Evolutionary conservation across 192 early-diverging fungal species (phyloP), one percentile per base, ranked within the genome.

Genomic region (Linnemannia exigua): DNA sequence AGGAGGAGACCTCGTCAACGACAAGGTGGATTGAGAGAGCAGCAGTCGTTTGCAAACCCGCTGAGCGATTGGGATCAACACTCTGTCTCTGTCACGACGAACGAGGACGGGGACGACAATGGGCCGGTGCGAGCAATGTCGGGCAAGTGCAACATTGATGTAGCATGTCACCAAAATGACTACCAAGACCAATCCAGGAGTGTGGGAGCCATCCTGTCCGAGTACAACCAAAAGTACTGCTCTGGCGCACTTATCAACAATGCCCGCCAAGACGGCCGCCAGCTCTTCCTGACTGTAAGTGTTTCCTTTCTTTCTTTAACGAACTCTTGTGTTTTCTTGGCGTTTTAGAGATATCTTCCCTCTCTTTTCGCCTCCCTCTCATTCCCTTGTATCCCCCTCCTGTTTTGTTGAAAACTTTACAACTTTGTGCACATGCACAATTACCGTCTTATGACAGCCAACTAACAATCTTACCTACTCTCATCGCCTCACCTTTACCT

Each of bases 151-250:
- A 88, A 90, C 17, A 54, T 90, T 8, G 89, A 90, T 48, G 71
- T 90, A 12, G 86, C 86, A 11, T 90, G 89, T 17, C 76, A 87
- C 33, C 67, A 73, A 5, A 48, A 70, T 31, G 86, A 84, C 6
- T 90, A 80, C 68, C 66, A 79, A 3, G 75, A 88, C 25, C 88
- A 88, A 71, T 76, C 81, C 22, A 74, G 88, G 28, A 82, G 88
- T 33, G 89, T 90, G 7, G 89, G 84, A 16, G 88, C 88, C 6
- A 79, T 90, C 25, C 41, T 90, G 15, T 87, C 89, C 2, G 82
- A 90, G 33, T 80, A 87, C 41, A 90, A 90, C 37, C 89, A 90
- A 63, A 88, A 89, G 54, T 90, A 90, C 38, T 90, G 89, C 69
- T 77, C 89, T 14, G 89, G 88, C 37, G 87, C 88, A 6, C 50